A percentile compares a stretch with the other conserved stretches of the same genome.
Evolutionary conservation across 176 grass and related monocot genomes (phyloP).

Genomic region (Poa annua): DNA sequence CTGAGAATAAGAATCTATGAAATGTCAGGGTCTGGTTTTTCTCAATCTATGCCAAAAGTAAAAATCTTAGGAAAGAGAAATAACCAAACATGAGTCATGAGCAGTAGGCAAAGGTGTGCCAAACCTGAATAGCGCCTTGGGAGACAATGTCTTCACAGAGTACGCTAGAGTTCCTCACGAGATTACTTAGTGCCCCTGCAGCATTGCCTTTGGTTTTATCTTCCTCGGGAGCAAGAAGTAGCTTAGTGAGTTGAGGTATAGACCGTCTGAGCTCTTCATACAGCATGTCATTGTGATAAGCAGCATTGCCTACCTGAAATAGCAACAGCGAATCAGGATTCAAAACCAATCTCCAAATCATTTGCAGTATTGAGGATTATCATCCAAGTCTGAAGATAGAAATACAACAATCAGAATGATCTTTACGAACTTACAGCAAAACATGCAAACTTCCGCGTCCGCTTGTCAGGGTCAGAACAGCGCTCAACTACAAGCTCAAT

Average conservation of each 20-base stretch:
- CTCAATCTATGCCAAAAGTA: neutral
- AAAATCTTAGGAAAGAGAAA: neutral
- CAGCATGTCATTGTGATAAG: constrained; percentile 91
- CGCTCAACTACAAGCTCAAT: constrained; percentile 90
- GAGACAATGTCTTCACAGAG: constrained; percentile 77
- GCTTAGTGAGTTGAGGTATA: constrained; percentile 78
- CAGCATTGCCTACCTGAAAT: constrained; percentile 90
- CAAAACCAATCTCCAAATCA: constrained; percentile 4
- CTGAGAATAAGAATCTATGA: constrained; percentile 10
- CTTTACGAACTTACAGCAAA: constrained; percentile 75
- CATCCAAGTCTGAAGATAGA: neutral
- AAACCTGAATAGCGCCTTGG: constrained; percentile 78
- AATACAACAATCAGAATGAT: neutral
- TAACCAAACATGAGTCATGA: constrained; percentile 6
- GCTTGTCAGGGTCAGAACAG: constrained; percentile 90
- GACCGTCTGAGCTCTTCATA: constrained; percentile 78
- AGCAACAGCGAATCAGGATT: neutral
- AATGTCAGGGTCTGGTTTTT: neutral
- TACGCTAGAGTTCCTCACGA: constrained; percentile 69
- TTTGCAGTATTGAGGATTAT: neutral
- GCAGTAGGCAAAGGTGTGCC: constrained; percentile 11
- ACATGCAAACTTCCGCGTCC: constrained; percentile 93
- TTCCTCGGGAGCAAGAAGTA: constrained; percentile 82
- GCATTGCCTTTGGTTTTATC: constrained; percentile 98
- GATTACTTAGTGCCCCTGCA: constrained; percentile 90